These are phyloP conservation scores for Thoreauomyces humboldtii DNA, from an alignment of 192 early-diverging fungal genomes.

Conservation along the genomic window DNA sequence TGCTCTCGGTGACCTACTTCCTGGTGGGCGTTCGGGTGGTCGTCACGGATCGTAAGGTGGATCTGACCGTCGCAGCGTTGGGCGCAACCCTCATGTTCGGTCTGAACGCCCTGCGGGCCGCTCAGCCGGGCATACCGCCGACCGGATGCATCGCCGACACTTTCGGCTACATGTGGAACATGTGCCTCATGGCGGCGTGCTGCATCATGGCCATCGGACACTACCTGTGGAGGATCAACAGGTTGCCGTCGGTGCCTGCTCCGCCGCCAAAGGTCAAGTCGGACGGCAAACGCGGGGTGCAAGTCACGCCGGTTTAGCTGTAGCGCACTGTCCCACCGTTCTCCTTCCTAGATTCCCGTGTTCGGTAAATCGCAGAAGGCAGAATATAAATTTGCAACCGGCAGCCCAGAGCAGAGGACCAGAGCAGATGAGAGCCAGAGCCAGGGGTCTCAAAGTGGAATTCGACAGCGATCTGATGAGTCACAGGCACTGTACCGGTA, in stretches of 20 bases:
- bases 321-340: too few species aligned
- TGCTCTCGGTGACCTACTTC: not conserved
- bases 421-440: too few species aligned
- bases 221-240: not conserved
- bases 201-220: not conserved
- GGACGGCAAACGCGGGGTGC: too few species aligned
- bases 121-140: not conserved
- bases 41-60: constrained; percentile 1
- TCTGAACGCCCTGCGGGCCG: not conserved
- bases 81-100: constrained; percentile 9
- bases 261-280: too few species aligned
- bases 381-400: too few species aligned
- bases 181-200: not conserved
- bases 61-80: not conserved
- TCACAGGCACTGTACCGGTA: too few species aligned
- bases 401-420: too few species aligned
- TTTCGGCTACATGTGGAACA: constrained; percentile 8
- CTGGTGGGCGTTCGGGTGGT: not conserved
- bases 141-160: constrained; percentile 6
- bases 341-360: too few species aligned
- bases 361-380: too few species aligned
- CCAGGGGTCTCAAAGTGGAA: too few species aligned
- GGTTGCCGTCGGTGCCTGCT: not conserved
- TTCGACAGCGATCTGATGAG: too few species aligned
- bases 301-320: too few species aligned